phyloP scores from a whole-genome alignment of 2,329 filamentous ascomycete species.

The Colletotrichum destructivum region DNA sequence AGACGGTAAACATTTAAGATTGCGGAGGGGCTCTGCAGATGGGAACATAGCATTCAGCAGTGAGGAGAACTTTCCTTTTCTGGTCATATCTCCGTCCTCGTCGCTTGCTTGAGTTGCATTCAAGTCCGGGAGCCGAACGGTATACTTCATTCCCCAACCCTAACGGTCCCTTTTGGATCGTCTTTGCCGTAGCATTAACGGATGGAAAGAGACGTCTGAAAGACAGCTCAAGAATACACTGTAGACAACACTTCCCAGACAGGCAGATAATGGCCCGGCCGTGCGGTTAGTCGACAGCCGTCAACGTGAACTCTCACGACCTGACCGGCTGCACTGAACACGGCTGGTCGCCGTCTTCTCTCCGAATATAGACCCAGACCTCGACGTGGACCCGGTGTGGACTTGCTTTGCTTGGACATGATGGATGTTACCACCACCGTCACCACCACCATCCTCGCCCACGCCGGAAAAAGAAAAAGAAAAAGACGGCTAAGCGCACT shows the following conservation, averaged over 20 bases:
- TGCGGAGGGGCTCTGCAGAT: constrained; percentile 43
- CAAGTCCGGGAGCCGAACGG: constrained; percentile 34
- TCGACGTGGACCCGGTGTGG: constrained; percentile 34
- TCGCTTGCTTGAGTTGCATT: constrained; percentile 16
- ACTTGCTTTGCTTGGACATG: constrained; percentile 34
- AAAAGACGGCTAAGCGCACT: constrained; percentile 18
- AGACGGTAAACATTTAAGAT: constrained; percentile 44
- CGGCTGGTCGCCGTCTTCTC: constrained; percentile 17
- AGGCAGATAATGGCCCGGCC: constrained; percentile 41
- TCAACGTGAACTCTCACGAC: constrained; percentile 35
- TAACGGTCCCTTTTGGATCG: constrained; percentile 3
- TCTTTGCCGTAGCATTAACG: constrained; percentile 5
- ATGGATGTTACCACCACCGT: constrained; percentile 12
- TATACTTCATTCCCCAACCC: constrained; percentile 2
- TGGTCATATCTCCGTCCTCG: constrained; percentile 10
- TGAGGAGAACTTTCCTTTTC: constrained; percentile 36
- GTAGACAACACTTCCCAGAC: constrained; percentile 47
- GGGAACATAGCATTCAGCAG: constrained; percentile 28
- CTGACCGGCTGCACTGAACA: constrained; percentile 33
- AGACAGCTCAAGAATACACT: constrained; percentile 11
- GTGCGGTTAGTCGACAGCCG: constrained; percentile 37
- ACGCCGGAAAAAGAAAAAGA: constrained; percentile 14
- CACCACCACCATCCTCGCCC: constrained; percentile 30
- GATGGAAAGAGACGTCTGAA: constrained; percentile 45
- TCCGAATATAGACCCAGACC: constrained; percentile 28